A percentile compares a stretch with the other conserved stretches of the same genome.
phyloP scores from a whole-genome alignment of 495 filamentous ascomycete genomes.

The Talaromyces proteolyticus region DNA sequence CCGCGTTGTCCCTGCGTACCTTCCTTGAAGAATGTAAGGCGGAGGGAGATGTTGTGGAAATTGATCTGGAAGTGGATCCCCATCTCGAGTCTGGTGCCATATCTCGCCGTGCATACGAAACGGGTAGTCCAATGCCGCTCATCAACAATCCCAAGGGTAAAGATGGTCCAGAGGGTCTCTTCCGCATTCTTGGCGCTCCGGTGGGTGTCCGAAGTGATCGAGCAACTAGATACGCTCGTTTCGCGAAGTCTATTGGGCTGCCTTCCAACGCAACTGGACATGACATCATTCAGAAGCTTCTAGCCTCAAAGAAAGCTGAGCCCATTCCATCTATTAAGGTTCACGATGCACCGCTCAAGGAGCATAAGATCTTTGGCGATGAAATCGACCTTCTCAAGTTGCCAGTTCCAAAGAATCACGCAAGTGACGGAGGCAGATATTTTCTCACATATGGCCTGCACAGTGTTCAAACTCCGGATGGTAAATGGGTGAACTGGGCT shows the following conservation, averaged over 20 bases:
- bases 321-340: constrained; percentile 21
- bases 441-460: constrained; percentile 33
- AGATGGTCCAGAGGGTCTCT: constrained; percentile 20
- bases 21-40: constrained; percentile 25
- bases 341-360: constrained; percentile 23
- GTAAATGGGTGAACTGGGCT: constrained; percentile 34
- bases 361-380: constrained; percentile 21
- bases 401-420: constrained; percentile 24
- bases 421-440: constrained; percentile 30
- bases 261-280: constrained; percentile 18
- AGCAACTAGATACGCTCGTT: constrained; percentile 17
- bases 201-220: constrained; percentile 16
- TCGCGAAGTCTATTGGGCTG: constrained; percentile 23
- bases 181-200: constrained; percentile 30
- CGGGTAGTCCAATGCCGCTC: constrained; percentile 25
- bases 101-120: constrained; percentile 26
- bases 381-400: constrained; percentile 28
- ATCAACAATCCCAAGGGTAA: constrained; percentile 30
- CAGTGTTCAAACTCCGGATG: constrained; percentile 26
- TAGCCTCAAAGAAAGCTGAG: constrained; percentile 9
- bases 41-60: constrained; percentile 27
- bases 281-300: constrained; percentile 24
- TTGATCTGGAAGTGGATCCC: constrained; percentile 24
- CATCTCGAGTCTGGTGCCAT: constrained; percentile 30
- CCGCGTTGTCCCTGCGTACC: constrained; percentile 10